A percentile compares a stretch with the other conserved stretches of the same genome.
Conservation (phyloP, 257 asterid species). For the Leonotis leonurus region DNA sequence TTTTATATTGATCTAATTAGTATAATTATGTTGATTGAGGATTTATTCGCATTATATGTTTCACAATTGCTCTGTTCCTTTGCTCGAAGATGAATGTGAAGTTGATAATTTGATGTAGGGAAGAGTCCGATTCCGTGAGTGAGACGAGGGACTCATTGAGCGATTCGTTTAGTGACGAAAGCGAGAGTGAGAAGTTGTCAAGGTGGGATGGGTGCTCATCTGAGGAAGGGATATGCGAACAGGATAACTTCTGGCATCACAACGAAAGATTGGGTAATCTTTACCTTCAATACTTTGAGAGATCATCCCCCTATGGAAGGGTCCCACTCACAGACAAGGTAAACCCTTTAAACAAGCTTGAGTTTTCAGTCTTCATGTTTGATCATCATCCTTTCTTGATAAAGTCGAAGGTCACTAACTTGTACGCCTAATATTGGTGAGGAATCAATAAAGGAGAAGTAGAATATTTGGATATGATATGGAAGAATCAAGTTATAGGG, state of each 20-base stretch:
- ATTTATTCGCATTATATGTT: not conserved
- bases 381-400: not conserved
- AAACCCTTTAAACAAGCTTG: not conserved
- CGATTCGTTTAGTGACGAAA: slow-evolving; percentile 64
- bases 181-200: slow-evolving; percentile 58
- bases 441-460: slow-evolving; percentile 15
- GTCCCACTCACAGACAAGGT: slow-evolving; percentile 73
- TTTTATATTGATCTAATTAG: too few species aligned
- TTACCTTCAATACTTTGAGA: slow-evolving; percentile 60
- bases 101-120: slow-evolving; percentile 26
- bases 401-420: not conserved
- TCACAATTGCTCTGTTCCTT: not conserved
- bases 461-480: slow-evolving; percentile 17
- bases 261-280: slow-evolving; percentile 55
- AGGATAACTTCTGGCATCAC: slow-evolving; percentile 35
- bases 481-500: slow-evolving; percentile 14
- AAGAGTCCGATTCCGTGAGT: slow-evolving; percentile 46
- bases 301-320: slow-evolving; percentile 60
- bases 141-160: slow-evolving; percentile 63
- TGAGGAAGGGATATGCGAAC: slow-evolving; percentile 47
- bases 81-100: not conserved
- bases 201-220: slow-evolving; percentile 72
- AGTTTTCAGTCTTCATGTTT: not conserved
- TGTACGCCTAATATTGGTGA: not conserved
- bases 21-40: too few species aligned